These are phyloP conservation scores for Tolypocladium cylindrosporum DNA, from an alignment of 2,329 filamentous ascomycete species.

Conservation along the genomic window DNA sequence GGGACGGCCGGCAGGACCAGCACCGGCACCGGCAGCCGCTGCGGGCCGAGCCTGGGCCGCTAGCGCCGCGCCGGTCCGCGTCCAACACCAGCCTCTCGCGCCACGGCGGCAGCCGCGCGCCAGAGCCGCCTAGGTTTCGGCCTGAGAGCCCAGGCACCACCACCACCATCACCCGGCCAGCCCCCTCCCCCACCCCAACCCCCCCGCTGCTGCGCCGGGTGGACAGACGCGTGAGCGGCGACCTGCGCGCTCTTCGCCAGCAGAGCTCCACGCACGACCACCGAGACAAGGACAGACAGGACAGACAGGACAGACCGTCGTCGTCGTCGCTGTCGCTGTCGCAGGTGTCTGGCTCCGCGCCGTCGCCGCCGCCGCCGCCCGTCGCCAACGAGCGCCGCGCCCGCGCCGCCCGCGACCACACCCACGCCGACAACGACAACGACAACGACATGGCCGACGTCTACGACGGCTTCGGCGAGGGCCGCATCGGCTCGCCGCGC, in stretches of 20 bases:
- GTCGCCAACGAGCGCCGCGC: slow-evolving; percentile 81
- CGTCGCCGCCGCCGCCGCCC: slow-evolving; percentile 39
- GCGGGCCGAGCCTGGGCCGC: slow-evolving; percentile 10
- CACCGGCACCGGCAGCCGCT: background rate
- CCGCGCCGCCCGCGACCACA: slow-evolving; percentile 37
- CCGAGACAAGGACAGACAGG: slow-evolving; percentile 8
- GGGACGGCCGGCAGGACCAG: slow-evolving; percentile 5
- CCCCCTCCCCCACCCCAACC: slow-evolving; percentile 32
- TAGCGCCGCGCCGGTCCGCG: slow-evolving; percentile 28
- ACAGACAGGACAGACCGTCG: too few species aligned
- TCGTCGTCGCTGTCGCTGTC: background rate
- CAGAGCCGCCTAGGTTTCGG: slow-evolving; percentile 43
- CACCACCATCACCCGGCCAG: slow-evolving; percentile 28
- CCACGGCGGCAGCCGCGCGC: slow-evolving; percentile 35
- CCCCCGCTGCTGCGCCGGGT: slow-evolving; percentile 65
- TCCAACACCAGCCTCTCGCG: slow-evolving; percentile 46
- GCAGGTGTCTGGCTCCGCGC: background rate
- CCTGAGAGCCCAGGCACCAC: slow-evolving; percentile 53
- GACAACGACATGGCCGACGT: slow-evolving; percentile 78
- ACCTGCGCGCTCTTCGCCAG: slow-evolving; percentile 42
- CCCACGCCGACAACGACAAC: slow-evolving; percentile 44
- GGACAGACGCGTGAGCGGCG: slow-evolving; percentile 60
- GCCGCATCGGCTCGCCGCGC: slow-evolving; percentile 72
- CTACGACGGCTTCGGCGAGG: slow-evolving; percentile 90
- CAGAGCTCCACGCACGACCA: slow-evolving; percentile 17